Percentiles rank a stretch among this genome's conserved stretches.
These are phyloP conservation scores for Cicer bijugum DNA, from an alignment of 306 rosid species.

Conservation along the genomic window DNA sequence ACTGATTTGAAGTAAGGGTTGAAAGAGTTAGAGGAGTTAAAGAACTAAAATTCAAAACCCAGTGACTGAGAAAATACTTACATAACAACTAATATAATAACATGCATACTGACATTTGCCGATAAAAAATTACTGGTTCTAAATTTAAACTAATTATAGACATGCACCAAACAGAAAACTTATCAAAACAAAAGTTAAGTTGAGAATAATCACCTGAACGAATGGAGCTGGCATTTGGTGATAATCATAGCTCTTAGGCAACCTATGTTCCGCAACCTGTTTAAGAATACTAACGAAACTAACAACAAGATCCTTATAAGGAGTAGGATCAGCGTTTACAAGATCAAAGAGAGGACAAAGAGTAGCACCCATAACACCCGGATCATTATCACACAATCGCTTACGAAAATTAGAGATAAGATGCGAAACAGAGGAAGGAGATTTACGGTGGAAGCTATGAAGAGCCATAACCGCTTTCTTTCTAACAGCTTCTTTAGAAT, in stretches of 20 bases:
- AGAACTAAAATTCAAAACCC: too few species aligned
- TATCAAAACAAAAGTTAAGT: neutral
- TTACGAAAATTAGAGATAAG: slow-evolving; percentile 72
- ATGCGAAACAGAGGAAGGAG: slow-evolving; percentile 80
- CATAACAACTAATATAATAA: too few species aligned
- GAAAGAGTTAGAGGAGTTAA: too few species aligned
- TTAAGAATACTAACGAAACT: slow-evolving; percentile 89
- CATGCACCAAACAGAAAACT: slow-evolving; percentile 5
- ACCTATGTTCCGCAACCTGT: slow-evolving; percentile 81
- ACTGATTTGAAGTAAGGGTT: too few species aligned
- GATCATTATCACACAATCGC: slow-evolving; percentile 85
- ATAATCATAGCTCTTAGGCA: slow-evolving; percentile 90
- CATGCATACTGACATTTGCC: too few species aligned
- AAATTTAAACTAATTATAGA: neutral
- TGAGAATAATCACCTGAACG: slow-evolving; percentile 57
- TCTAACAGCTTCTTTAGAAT: slow-evolving; percentile 79
- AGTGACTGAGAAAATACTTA: too few species aligned
- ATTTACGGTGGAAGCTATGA: slow-evolving; percentile 79
- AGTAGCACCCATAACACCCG: slow-evolving; percentile 95
- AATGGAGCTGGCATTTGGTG: slow-evolving; percentile 93
- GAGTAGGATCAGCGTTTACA: slow-evolving; percentile 56
- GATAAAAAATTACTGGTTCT: neutral
- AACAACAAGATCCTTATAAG: slow-evolving; percentile 81
- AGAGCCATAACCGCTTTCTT: slow-evolving; percentile 94
- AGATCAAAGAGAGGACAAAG: slow-evolving; percentile 81